Percentiles rank a stretch among this genome's conserved stretches.
These are phyloP conservation scores for Teunomyces tritomae DNA, from an alignment of 805 yeast genomes.

Conservation along the genomic window DNA sequence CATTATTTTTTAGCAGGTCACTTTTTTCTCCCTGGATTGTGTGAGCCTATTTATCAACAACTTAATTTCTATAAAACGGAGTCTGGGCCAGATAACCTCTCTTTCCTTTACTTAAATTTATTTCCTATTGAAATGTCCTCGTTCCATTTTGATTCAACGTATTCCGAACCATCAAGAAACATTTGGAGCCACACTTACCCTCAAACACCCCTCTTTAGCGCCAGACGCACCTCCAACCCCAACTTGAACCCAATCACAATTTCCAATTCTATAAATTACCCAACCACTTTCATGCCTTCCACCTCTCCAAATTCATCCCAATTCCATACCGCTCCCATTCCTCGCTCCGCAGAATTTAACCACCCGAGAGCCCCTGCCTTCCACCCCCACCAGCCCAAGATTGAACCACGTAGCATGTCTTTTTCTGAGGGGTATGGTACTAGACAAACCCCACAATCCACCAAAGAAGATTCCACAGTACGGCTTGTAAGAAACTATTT, in stretches of 20 bases:
- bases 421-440: neutral
- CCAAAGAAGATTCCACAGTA: constrained; percentile 5
- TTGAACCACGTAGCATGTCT: neutral
- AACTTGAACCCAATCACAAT: neutral
- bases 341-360: neutral
- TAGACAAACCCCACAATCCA: neutral
- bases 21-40: neutral
- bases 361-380: neutral
- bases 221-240: neutral
- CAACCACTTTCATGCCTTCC: neutral
- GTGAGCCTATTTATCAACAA: constrained; percentile 2
- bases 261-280: neutral
- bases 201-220: neutral
- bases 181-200: neutral
- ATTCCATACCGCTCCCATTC: neutral
- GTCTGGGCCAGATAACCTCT: neutral
- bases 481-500: constrained; percentile 33
- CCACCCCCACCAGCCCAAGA: neutral
- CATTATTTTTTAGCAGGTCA: constrained; percentile 4
- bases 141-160: neutral
- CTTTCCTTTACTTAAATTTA: neutral
- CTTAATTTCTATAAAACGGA: constrained; percentile 1
- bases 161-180: neutral
- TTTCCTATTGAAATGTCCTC: neutral
- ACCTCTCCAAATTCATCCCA: constrained; percentile 1